Evolutionary conservation across 192 early-diverging fungal species (phyloP).

Genomic region (Coemansia sp.): DNA sequence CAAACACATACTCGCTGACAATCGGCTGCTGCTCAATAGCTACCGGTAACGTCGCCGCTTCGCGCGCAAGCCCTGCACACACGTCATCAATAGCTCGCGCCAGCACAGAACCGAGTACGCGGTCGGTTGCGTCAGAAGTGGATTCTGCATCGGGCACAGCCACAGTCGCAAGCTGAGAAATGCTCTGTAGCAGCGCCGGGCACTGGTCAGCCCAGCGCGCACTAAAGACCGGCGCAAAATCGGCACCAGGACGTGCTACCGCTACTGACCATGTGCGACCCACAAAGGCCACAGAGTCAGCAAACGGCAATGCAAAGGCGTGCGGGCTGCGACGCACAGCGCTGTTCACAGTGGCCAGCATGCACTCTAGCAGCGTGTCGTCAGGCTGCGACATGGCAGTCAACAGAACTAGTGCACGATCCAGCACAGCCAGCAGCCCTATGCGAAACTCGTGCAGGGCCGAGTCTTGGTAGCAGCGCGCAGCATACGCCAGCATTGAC

Average conservation of each 20-base stretch:
- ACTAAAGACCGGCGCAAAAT: constrained; percentile 4
- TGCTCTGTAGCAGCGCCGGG: constrained; percentile 37
- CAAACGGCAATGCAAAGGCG: constrained; percentile 30
- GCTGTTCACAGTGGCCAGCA: constrained; percentile 33
- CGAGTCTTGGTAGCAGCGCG: constrained; percentile 30
- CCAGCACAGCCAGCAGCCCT: constrained; percentile 10
- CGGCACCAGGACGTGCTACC: constrained; percentile 10
- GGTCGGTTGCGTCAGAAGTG: constrained; percentile 13
- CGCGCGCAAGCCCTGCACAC: constrained; percentile 24
- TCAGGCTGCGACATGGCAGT: constrained; percentile 13
- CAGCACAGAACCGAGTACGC: constrained; percentile 29
- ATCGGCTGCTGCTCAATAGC: constrained; percentile 51
- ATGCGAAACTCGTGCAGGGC: constrained; percentile 30
- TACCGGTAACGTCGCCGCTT: constrained; percentile 12
- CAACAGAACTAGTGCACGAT: constrained; percentile 11
- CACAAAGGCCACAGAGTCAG: constrained; percentile 17
- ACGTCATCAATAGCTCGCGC: constrained; percentile 32
- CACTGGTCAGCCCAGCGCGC: constrained; percentile 46
- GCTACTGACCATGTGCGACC: constrained; percentile 22
- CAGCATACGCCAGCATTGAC: constrained; percentile 11
- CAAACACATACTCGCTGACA: constrained; percentile 35
- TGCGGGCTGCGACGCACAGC: constrained; percentile 40
- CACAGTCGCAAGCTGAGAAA: constrained; percentile 40
- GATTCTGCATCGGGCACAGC: constrained; percentile 5
- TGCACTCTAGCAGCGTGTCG: constrained; percentile 30